phyloP scores from a whole-genome alignment of 2,329 filamentous ascomycete species.

The Sporothrix phasma region DNA sequence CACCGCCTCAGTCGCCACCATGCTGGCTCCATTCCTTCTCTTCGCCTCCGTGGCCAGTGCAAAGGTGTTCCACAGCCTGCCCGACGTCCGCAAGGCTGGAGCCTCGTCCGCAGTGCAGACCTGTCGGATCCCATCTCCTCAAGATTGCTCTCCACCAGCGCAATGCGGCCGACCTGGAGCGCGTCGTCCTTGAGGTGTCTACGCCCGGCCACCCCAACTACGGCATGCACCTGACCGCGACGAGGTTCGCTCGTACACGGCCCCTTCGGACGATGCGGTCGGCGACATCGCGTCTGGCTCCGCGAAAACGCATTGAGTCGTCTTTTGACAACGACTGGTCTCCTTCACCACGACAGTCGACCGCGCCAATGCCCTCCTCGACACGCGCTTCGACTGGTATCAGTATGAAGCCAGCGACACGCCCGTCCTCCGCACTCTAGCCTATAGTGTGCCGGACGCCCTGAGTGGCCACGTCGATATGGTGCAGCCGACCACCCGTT shows the following conservation, averaged over 20 bases:
- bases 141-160: conserved; percentile 40
- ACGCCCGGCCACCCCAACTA: conserved; percentile 49
- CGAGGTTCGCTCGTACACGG: conserved; percentile 44
- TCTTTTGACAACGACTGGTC: conserved; percentile 49
- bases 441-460: conserved; percentile 51
- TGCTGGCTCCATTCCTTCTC: conserved; percentile 22
- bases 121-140: conserved; percentile 35
- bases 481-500: conserved; percentile 56
- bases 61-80: conserved; percentile 30
- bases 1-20: conserved; percentile 4
- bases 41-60: conserved; percentile 24
- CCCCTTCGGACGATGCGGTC: conserved; percentile 39
- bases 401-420: conserved; percentile 33
- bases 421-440: conserved; percentile 39
- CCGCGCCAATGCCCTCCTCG: conserved; percentile 45
- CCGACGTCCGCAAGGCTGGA: conserved; percentile 32
- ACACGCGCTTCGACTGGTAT: conserved; percentile 49
- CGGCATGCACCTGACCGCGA: conserved; percentile 53
- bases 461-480: conserved; percentile 47
- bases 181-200: conserved; percentile 50
- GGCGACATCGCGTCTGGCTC: conserved; percentile 47
- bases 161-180: conserved; percentile 42
- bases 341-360: conserved; percentile 43
- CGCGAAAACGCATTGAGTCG: conserved; percentile 34
- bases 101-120: conserved; percentile 26